Percentiles rank a stretch among this genome's conserved stretches.
Conservation (phyloP, 345 rosid genomes). For the Ceriops decandra region DNA sequence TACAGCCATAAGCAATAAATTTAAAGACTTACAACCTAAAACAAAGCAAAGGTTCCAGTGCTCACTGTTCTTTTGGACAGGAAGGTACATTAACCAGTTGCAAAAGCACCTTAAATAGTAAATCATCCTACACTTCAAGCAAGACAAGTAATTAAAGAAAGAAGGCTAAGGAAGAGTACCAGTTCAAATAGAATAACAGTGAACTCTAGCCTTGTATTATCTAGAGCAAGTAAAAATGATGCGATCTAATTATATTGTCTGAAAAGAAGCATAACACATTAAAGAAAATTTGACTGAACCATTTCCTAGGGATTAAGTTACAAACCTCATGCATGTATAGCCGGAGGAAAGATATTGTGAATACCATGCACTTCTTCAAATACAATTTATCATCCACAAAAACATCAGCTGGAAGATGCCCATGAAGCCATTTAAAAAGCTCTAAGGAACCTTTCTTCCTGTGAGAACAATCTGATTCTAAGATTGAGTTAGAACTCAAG, state of each 20-base stretch:
- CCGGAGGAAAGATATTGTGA: slow-evolving; percentile 60
- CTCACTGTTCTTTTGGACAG: slow-evolving; percentile 46
- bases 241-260: not conserved
- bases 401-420: slow-evolving; percentile 34
- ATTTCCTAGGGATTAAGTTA: slow-evolving; percentile 2
- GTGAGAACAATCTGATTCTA: slow-evolving; percentile 24
- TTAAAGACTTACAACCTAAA: slow-evolving; percentile 2
- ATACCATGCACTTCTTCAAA: slow-evolving; percentile 38
- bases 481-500: slow-evolving; percentile 20
- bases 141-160: slow-evolving; percentile 15
- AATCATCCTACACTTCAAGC: slow-evolving; percentile 59
- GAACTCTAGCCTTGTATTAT: not conserved
- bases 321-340: slow-evolving; percentile 76
- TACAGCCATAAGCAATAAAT: slow-evolving; percentile 1
- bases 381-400: slow-evolving; percentile 31
- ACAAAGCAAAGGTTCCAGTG: slow-evolving; percentile 15
- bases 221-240: not conserved
- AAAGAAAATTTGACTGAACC: not conserved
- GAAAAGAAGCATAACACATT: not conserved
- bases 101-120: slow-evolving; percentile 72
- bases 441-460: slow-evolving; percentile 48
- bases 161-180: slow-evolving; percentile 5
- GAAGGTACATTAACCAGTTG: slow-evolving; percentile 49
- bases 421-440: slow-evolving; percentile 58
- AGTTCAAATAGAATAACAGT: not conserved